phyloP scores from a whole-genome alignment of 1,139 yeast genomes.

The Lodderomyces pseudojiufengensis region DNA sequence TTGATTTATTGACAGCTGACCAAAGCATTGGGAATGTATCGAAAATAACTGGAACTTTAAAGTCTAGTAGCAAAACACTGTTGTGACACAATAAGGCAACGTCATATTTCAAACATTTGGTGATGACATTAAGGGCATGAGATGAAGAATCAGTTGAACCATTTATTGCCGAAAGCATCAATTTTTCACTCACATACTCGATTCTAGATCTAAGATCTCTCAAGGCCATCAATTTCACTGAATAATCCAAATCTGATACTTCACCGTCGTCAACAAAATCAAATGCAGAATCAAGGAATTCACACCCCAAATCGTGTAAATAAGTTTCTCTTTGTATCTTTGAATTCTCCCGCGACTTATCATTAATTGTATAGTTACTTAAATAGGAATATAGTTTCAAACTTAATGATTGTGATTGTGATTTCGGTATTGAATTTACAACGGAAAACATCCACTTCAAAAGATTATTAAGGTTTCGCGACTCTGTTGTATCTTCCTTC shows the following conservation, averaged over 20 bases:
- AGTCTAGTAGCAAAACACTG: constrained; percentile 39
- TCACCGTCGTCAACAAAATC: constrained; percentile 13
- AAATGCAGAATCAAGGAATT: constrained; percentile 14
- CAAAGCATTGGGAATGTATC: constrained; percentile 49
- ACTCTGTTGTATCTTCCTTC: constrained; percentile 1
- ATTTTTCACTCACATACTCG: constrained; percentile 25
- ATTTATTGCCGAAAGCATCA: constrained; percentile 21
- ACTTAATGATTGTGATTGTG: constrained; percentile 40
- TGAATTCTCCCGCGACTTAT: constrained; percentile 4
- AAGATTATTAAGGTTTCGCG: constrained; percentile 25
- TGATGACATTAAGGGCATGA: constrained; percentile 40
- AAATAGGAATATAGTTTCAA: constrained; percentile 29
- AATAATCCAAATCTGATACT: constrained; percentile 14
- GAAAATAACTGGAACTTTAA: constrained; percentile 37
- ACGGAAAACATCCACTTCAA: constrained; percentile 42
- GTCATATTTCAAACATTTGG: constrained; percentile 52
- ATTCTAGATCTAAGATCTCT: constrained; percentile 36
- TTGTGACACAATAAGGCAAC: constrained; percentile 52
- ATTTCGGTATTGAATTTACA: constrained; percentile 30
- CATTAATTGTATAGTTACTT: constrained; percentile 5
- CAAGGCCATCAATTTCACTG: constrained; percentile 23
- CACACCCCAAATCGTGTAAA: constrained; percentile 14
- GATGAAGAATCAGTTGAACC: constrained; percentile 9
- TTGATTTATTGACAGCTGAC: constrained; percentile 33
- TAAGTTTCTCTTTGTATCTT: constrained; percentile 6